A percentile compares a stretch with the other conserved stretches of the same genome.
Conservation (phyloP, 768 basidiomycete genomes). For the Termitomyces sp. region DNA sequence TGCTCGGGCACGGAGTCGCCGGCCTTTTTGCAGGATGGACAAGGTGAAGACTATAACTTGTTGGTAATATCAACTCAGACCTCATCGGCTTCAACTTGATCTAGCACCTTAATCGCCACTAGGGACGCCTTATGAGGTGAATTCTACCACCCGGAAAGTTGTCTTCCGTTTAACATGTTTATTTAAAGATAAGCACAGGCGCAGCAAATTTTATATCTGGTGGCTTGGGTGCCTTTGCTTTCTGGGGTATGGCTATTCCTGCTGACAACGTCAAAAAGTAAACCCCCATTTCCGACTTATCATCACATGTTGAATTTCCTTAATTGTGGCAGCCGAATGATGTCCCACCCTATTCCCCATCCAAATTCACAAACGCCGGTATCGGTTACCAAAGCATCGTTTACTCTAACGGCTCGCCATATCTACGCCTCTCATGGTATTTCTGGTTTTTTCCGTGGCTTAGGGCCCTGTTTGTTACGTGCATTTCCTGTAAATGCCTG, state of each 20-base stretch:
- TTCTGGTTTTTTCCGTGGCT: conserved; percentile 58
- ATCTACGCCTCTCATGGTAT: conserved; percentile 51
- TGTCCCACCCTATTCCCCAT: conserved; percentile 48
- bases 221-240: conserved; percentile 55
- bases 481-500: conserved; percentile 80
- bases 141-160: conserved; percentile 3
- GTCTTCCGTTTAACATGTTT: background rate
- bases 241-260: conserved; percentile 67
- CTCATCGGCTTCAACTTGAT: conserved; percentile 3
- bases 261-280: conserved; percentile 85
- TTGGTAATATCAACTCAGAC: background rate
- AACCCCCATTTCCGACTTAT: conserved; percentile 12
- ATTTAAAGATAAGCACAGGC: conserved; percentile 50
- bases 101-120: conserved; percentile 66
- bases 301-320: conserved; percentile 9
- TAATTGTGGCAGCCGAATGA: conserved; percentile 48
- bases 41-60: conserved; percentile 35
- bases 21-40: conserved; percentile 68
- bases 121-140: conserved; percentile 59
- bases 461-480: conserved; percentile 62
- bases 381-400: conserved; percentile 33
- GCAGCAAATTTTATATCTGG: conserved; percentile 63
- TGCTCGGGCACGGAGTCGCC: conserved; percentile 60
- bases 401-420: conserved; percentile 42
- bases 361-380: conserved; percentile 31